A percentile compares a stretch with the other conserved stretches of the same genome.
Conservation (phyloP, 208 protist species). For the Porcisia deanei region DNA sequence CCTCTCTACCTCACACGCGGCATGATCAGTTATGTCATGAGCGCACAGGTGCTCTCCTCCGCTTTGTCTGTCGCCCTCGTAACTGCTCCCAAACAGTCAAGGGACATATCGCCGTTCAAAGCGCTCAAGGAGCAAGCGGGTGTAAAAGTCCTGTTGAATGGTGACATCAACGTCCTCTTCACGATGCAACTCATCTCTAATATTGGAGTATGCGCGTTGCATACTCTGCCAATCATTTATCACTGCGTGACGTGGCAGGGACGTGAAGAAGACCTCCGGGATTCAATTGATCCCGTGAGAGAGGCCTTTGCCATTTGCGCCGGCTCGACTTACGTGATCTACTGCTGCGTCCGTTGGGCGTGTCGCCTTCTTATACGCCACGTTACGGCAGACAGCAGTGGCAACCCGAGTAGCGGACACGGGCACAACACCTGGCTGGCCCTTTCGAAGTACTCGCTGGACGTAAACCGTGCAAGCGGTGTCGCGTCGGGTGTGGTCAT, state of each 20-base stretch:
- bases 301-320: slow-evolving; percentile 75
- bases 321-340: slow-evolving; percentile 62
- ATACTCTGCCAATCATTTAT: slow-evolving; percentile 77
- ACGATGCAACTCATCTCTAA: slow-evolving; percentile 75
- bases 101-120: slow-evolving; percentile 26
- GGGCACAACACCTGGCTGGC: slow-evolving; percentile 34
- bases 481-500: slow-evolving; percentile 47
- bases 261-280: slow-evolving; percentile 33
- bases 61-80: slow-evolving; percentile 55
- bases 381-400: slow-evolving; percentile 29
- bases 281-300: slow-evolving; percentile 47
- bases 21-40: slow-evolving; percentile 81
- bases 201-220: slow-evolving; percentile 50
- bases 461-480: slow-evolving; percentile 39
- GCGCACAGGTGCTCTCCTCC: slow-evolving; percentile 71
- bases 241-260: slow-evolving; percentile 50
- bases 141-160: slow-evolving; percentile 52
- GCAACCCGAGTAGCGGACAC: background rate
- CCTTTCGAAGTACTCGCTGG: slow-evolving; percentile 19
- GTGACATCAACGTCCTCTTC: slow-evolving; percentile 75
- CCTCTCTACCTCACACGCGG: slow-evolving; percentile 83
- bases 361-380: slow-evolving; percentile 37
- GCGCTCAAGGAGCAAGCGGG: slow-evolving; percentile 34
- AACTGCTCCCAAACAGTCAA: slow-evolving; percentile 39
- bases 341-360: slow-evolving; percentile 47